Evolutionary conservation across 2,329 filamentous ascomycete genomes (phyloP).

Genomic region (Orbilia javanica): DNA sequence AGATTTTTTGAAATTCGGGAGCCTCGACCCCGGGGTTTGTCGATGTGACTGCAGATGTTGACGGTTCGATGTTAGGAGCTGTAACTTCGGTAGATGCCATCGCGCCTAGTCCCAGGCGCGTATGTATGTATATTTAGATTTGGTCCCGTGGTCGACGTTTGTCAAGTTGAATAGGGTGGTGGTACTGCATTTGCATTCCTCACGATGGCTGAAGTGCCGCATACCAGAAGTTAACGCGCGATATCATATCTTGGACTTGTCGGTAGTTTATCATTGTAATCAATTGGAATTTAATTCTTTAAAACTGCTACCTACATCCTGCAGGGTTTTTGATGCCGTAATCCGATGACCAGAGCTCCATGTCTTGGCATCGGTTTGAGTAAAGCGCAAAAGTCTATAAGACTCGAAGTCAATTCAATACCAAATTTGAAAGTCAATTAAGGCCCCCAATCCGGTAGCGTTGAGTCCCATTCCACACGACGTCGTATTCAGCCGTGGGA

Average conservation of each 20-base stretch:
- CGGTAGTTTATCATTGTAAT: neutral
- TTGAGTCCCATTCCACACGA: neutral
- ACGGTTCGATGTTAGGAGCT: neutral
- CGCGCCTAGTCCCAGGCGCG: neutral
- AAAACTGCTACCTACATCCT: too few species aligned
- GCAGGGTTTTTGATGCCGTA: slow-evolving; percentile 11
- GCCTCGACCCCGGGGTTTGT: neutral
- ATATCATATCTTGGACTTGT: neutral
- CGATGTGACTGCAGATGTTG: neutral
- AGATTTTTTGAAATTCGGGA: neutral
- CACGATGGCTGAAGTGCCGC: neutral
- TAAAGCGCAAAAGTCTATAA: neutral
- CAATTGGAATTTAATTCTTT: neutral
- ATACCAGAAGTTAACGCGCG: neutral
- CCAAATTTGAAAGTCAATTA: neutral
- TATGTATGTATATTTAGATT: neutral
- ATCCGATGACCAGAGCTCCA: slow-evolving; percentile 22
- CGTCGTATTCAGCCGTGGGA: neutral
- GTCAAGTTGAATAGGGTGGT: neutral
- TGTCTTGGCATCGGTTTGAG: slow-evolving; percentile 19
- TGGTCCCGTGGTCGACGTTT: neutral
- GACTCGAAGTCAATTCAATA: neutral
- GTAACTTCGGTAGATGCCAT: slow-evolving; percentile 2
- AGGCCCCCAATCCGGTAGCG: neutral
- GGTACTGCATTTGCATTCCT: slow-evolving; percentile 14